Percentiles rank a stretch among this genome's conserved stretches.
Evolutionary conservation across 2,329 filamentous ascomycete genomes (phyloP).

Genomic region (Sarocladium oryzae): DNA sequence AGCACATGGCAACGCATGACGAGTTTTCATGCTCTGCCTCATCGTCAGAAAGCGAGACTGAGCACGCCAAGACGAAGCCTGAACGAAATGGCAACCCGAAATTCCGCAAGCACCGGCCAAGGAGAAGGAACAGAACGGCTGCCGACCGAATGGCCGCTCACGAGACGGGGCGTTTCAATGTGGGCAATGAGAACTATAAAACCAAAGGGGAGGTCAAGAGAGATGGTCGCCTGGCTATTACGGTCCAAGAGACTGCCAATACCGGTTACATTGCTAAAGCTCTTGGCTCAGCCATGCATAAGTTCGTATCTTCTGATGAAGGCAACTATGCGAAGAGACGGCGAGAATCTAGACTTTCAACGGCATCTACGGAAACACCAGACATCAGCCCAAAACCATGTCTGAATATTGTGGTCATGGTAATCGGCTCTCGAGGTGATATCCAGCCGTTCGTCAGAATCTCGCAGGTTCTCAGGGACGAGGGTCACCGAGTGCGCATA

Average conservation of each 20-base stretch:
- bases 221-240: slow-evolving; percentile 67
- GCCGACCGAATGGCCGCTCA: background rate
- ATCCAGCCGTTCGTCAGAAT: slow-evolving; percentile 75
- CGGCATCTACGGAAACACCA: slow-evolving; percentile 22
- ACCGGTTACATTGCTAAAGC: slow-evolving; percentile 69
- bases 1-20: background rate
- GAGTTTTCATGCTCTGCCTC: background rate
- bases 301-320: slow-evolving; percentile 15
- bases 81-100: background rate
- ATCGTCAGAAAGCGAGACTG: background rate
- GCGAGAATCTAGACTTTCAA: slow-evolving; percentile 13
- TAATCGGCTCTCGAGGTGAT: slow-evolving; percentile 74
- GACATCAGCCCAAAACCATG: slow-evolving; percentile 33
- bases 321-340: slow-evolving; percentile 7
- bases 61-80: background rate
- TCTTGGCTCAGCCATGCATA: slow-evolving; percentile 56
- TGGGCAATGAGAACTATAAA: slow-evolving; percentile 58
- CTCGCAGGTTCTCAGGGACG: slow-evolving; percentile 63
- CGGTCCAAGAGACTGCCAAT: slow-evolving; percentile 62
- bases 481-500: slow-evolving; percentile 69
- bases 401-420: slow-evolving; percentile 77
- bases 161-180: slow-evolving; percentile 35
- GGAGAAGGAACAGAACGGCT: background rate
- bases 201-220: slow-evolving; percentile 59
- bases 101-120: background rate